Conservation (phyloP, 306 rosid genomes). For the Castanea mollissima region DNA sequence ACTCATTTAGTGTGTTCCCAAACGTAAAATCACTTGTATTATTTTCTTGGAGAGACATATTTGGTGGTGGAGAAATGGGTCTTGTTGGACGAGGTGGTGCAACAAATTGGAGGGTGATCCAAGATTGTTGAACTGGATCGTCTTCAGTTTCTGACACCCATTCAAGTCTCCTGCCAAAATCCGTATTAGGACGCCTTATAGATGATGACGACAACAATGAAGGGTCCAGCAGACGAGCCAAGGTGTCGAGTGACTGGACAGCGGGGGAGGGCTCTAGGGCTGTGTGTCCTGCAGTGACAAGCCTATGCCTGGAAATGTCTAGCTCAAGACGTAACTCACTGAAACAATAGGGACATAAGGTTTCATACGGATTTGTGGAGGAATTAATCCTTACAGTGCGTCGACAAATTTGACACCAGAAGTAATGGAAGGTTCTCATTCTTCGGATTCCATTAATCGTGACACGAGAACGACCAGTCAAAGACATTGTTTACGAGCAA, state of each 20-base stretch:
- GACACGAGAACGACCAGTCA: conserved; percentile 46
- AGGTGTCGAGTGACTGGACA: conserved; percentile 19
- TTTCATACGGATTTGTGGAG: conserved; percentile 13
- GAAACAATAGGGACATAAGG: conserved; percentile 54
- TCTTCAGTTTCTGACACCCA: conserved; percentile 28
- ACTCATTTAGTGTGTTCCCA: conserved; percentile 13
- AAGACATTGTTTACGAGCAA: conserved; percentile 35
- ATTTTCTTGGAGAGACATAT: neutral
- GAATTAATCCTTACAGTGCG: conserved; percentile 34
- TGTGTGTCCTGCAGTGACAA: conserved; percentile 16
- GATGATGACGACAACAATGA: neutral
- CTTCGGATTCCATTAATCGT: conserved; percentile 52
- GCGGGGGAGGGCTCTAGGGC: conserved; percentile 23
- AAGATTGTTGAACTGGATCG: conserved; percentile 15
- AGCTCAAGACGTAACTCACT: conserved; percentile 39
- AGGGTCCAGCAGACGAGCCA: conserved; percentile 45
- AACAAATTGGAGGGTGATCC: conserved; percentile 51
- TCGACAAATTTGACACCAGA: conserved; percentile 58
- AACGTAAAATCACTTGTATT: neutral
- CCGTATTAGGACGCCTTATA: conserved; percentile 10
- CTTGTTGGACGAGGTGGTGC: conserved; percentile 15
- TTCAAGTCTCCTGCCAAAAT: conserved; percentile 4
- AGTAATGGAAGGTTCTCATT: conserved; percentile 61
- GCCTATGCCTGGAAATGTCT: conserved; percentile 44
- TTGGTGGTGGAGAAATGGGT: conserved; percentile 12